These are phyloP conservation scores for Pneumocystis canis DNA, from an alignment of 1,139 yeast genomes.

Conservation along the genomic window DNA sequence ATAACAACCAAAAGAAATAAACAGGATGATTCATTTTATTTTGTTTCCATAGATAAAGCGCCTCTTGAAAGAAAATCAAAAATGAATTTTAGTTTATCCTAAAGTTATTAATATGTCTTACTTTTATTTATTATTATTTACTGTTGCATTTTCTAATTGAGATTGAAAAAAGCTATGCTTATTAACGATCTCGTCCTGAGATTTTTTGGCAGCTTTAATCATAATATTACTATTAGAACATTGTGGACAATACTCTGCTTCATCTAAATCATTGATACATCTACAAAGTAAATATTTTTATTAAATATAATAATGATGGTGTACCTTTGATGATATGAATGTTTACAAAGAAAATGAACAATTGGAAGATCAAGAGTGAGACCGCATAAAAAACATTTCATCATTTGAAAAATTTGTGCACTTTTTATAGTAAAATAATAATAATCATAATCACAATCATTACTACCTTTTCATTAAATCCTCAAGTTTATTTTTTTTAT, in stretches of 20 bases:
- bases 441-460: neutral
- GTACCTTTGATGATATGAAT: slow-evolving; percentile 77
- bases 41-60: neutral
- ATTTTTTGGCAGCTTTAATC: slow-evolving; percentile 40
- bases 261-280: slow-evolving; percentile 17
- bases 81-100: neutral
- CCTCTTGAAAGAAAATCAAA: neutral
- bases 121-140: neutral
- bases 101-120: neutral
- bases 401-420: slow-evolving; percentile 49
- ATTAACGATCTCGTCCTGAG: slow-evolving; percentile 49
- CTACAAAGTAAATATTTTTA: slow-evolving; percentile 14
- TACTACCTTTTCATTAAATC: slow-evolving; percentile 35
- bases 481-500: slow-evolving; percentile 39
- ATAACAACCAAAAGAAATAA: neutral
- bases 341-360: slow-evolving; percentile 74
- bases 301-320: slow-evolving; percentile 21
- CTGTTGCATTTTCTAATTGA: neutral
- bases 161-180: slow-evolving; percentile 45
- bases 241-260: slow-evolving; percentile 44
- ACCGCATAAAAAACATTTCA: slow-evolving; percentile 59
- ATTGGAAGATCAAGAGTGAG: slow-evolving; percentile 61
- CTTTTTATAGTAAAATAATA: slow-evolving; percentile 1
- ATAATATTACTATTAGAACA: slow-evolving; percentile 60
- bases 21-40: neutral